Conservation (phyloP, 495 filamentous ascomycete species). For the Lophium mytilinum region DNA sequence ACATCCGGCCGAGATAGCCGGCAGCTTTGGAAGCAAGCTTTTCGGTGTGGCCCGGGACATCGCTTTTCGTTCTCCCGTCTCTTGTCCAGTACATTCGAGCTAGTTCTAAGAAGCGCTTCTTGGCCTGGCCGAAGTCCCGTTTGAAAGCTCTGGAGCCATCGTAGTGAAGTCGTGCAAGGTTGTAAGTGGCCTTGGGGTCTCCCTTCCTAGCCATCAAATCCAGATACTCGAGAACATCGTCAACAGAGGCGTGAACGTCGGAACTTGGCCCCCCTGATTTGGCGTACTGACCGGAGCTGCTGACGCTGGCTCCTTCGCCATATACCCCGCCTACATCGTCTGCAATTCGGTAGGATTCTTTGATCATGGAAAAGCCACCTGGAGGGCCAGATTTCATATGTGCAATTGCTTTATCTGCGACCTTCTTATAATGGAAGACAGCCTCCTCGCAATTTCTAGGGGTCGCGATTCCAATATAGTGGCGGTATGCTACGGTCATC, state of each 20-base stretch:
- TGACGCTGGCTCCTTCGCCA: constrained; percentile 87
- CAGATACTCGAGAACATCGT: constrained; percentile 90
- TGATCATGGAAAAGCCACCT: constrained; percentile 69
- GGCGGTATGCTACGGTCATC: constrained; percentile 87
- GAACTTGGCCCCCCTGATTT: constrained; percentile 59
- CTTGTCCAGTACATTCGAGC: constrained; percentile 83
- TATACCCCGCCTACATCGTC: constrained; percentile 92
- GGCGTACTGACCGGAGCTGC: constrained; percentile 81
- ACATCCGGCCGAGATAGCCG: constrained; percentile 88
- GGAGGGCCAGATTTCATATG: constrained; percentile 85
- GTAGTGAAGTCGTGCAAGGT: constrained; percentile 79
- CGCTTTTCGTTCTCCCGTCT: constrained; percentile 52
- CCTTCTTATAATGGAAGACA: constrained; percentile 79
- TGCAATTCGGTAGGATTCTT: constrained; percentile 69
- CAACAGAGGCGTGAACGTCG: constrained; percentile 71
- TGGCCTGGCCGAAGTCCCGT: constrained; percentile 63
- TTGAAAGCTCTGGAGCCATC: constrained; percentile 73
- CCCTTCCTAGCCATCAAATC: constrained; percentile 91
- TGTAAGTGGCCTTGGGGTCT: constrained; percentile 85
- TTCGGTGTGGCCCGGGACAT: constrained; percentile 51
- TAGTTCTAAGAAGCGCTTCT: constrained; percentile 74
- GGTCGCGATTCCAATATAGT: constrained; percentile 77
- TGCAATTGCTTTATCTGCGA: constrained; percentile 85
- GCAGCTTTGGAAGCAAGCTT: constrained; percentile 83
- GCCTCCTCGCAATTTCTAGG: constrained; percentile 81